Evolutionary conservation across 768 basidiomycete species (phyloP), one percentile per base, ranked within the genome.

Genomic region (Podaxis sp.): DNA sequence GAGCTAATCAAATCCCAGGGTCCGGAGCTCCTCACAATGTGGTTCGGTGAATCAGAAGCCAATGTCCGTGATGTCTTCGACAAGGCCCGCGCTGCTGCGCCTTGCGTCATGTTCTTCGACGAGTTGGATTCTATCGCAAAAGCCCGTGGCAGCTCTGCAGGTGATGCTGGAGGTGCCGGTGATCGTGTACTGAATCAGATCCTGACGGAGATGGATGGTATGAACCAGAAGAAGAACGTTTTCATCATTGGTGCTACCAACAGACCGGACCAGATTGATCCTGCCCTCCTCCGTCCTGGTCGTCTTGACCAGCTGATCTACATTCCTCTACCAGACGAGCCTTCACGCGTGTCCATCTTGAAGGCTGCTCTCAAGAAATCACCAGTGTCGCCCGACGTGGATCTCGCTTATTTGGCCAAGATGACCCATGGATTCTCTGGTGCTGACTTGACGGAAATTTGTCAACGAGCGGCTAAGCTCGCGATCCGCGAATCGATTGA

Each of bases 71-170:
- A 99, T 69, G 95, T 99, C 66, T 99, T 99, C 77, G 97, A 99
- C 86, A 99, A 99, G 80, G 97, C 97, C 33, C 93, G 97, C 68
- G 97, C 97, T 17, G 97, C 97, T 7, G 96, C 97, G 28, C 97
- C 97, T 60, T 99, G 97, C 74, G 97, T 99, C 69, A 97, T 99
- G 95, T 99, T 99, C 92, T 99, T 99, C 78, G 97, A 99, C 71
- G 97, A 99, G 76, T 83, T 99, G 75, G 97, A 99, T 76, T 97
- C 96, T 15, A 99, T 99, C 71, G 97, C 97, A 51, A 99, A 99
- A 81, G 87, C 95, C 58, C 93, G 97, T 78, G 97, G 97, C 65
- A 85, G 87, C 71, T 90, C 93, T 58, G 78, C 82, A 8, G 95
- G 95, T 41, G 97, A 99, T 77, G 97, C 78, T 59, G 97, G 97